Base-by-base conservation (phyloP, 2,329 filamentous ascomycete species). In the Salinomyces thailandicus region DNA sequence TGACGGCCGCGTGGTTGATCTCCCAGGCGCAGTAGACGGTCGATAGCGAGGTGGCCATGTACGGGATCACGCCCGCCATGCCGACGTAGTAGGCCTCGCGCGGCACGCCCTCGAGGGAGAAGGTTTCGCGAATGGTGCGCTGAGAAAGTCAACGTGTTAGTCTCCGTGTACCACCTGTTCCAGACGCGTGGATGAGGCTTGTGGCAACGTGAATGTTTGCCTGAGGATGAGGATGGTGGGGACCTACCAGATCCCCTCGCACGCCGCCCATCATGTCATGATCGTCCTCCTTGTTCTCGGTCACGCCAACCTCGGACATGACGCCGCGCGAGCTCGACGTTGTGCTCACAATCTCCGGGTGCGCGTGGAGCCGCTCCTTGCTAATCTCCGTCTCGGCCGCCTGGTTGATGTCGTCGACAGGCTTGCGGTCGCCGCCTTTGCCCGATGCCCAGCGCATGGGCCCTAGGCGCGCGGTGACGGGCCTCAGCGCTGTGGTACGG, bases 11-110 rank as follows among this genome's bases (percentile, higher is more conserved):
- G 43, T 80, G 77, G 57, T 85, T 87, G 46, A 93, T 76, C 52
- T 91, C 78, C 72, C 79, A 93, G 2, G 84, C 77, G 26, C 93
- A 77, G 57, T 78, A 86, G 36, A 93, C 72, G 1, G 87, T 94
- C 20, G 83, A 76, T 3, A 87, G 55, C 0, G 86, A 93, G 4
- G 87, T 95, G 28, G 72, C 82, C 7, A 93, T 67, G 62, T 94
- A 95, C 3, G 67, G 67, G 12, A 71, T 46, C 2, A 68, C 65
- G 45, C 67, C 67, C n/a, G 67, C 67, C 42, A 70, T 55, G 32
- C 67, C 67, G 41, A 71, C 61, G 44, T 60, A 61, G 49, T 64
- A 66, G n/a, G 67, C 67, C 44, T 68, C 58, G 15, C 52, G 57
- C 12, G 67, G 67, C 7, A 71, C 67, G 9, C 58, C 55, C 14